Evolutionary conservation across 805 yeast genomes (phyloP).

Genomic region (Cyberlindnera xylosilytica): DNA sequence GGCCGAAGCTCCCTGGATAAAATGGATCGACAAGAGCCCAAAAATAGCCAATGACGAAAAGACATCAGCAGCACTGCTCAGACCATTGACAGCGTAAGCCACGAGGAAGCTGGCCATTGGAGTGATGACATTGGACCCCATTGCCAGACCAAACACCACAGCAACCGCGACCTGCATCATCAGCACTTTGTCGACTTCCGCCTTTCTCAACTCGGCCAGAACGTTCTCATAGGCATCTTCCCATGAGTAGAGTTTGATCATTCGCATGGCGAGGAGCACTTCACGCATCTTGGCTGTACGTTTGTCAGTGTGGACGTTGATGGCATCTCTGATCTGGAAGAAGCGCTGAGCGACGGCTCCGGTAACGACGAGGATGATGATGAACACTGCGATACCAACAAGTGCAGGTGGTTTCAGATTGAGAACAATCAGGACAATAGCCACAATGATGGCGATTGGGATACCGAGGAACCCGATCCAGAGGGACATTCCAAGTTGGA

Average conservation of each 20-base stretch:
- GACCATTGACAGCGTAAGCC: constrained; percentile 33
- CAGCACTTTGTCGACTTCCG: constrained; percentile 55
- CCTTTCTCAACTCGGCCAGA: constrained; percentile 46
- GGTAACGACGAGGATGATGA: constrained; percentile 37
- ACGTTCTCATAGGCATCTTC: constrained; percentile 63
- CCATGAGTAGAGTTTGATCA: constrained; percentile 83
- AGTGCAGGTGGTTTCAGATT: constrained; percentile 69
- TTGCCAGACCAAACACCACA: constrained; percentile 48
- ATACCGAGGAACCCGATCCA: constrained; percentile 48
- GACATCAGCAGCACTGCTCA: constrained; percentile 53
- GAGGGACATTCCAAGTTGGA: constrained; percentile 65
- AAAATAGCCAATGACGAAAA: constrained; percentile 69
- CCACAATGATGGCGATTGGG: constrained; percentile 54
- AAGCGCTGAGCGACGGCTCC: constrained; percentile 42
- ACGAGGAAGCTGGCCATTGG: constrained; percentile 49
- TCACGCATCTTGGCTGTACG: constrained; percentile 59
- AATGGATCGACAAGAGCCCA: constrained; percentile 52
- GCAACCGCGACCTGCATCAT: constrained; percentile 57
- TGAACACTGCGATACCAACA: constrained; percentile 54
- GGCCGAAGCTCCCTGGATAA: constrained; percentile 56
- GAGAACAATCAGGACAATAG: constrained; percentile 53
- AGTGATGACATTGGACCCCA: constrained; percentile 46
- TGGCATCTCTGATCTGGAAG: constrained; percentile 38
- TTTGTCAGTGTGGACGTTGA: constrained; percentile 55
- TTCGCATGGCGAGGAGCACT: constrained; percentile 53